Percentiles rank a stretch among this genome's conserved stretches.
These are phyloP conservation scores for Kwoniella bestiolae DNA, from an alignment of 768 basidiomycete species.

Conservation along the genomic window DNA sequence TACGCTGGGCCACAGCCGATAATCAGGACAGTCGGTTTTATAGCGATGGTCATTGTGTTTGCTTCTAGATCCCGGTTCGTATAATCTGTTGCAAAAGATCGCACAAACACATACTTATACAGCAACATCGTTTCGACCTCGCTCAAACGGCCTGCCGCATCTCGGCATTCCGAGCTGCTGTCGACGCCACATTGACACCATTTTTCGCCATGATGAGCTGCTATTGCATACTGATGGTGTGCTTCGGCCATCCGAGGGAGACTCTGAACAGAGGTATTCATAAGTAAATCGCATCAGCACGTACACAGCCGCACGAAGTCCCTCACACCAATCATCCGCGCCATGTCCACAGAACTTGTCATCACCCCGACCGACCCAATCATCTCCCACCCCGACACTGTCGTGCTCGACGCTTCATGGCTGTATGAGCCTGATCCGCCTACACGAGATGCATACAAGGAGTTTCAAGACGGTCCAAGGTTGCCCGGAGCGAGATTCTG, in stretches of 20 bases:
- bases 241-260: conserved; percentile 3
- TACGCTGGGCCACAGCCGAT: conserved; percentile 20
- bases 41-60: conserved; percentile 14
- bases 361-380: conserved; percentile 10
- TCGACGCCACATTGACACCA: neutral
- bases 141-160: neutral
- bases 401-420: conserved; percentile 80
- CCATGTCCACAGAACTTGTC: conserved; percentile 11
- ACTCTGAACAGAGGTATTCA: too few relatives aligned
- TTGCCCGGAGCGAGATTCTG: conserved; percentile 75
- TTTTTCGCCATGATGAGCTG: conserved; percentile 3
- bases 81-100: neutral
- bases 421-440: conserved; percentile 82
- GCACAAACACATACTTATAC: neutral
- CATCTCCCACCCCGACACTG: conserved; percentile 24
- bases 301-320: neutral
- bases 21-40: conserved; percentile 13
- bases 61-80: neutral
- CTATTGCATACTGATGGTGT: neutral
- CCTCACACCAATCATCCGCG: too few relatives aligned
- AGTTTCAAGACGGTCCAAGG: conserved; percentile 68
- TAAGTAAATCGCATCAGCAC: too few relatives aligned
- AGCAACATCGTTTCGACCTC: neutral
- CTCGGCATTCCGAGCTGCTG: conserved; percentile 8
- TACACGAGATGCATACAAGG: conserved; percentile 66